Evolutionary conservation across 805 yeast genomes (phyloP).

Genomic region (Metschnikowia shivogae): DNA sequence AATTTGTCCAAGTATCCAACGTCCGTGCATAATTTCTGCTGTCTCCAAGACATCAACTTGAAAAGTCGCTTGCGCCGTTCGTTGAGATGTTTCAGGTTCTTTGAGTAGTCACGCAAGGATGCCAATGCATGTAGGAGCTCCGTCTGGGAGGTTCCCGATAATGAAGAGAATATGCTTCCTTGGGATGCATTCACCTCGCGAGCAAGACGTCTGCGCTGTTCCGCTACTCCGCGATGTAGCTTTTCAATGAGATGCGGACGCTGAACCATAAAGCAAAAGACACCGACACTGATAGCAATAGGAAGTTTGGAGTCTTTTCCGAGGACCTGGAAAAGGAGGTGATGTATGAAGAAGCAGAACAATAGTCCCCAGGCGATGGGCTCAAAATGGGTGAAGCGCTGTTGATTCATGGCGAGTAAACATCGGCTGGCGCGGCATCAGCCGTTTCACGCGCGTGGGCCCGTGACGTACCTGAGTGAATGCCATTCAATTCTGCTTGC

Average conservation of each 20-base stretch:
- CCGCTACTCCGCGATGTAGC: neutral
- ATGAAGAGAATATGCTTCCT: conserved; percentile 5
- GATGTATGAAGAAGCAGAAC: neutral
- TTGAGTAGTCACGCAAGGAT: conserved; percentile 45
- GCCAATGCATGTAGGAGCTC: conserved; percentile 41
- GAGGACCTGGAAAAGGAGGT: neutral
- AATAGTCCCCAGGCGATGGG: neutral
- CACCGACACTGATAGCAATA: neutral
- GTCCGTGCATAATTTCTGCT: conserved; percentile 49
- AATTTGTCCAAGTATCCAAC: conserved; percentile 56
- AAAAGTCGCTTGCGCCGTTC: conserved; percentile 41
- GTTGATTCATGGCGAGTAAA: neutral
- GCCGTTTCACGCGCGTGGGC: neutral
- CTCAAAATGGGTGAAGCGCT: neutral
- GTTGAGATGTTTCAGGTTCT: conserved; percentile 40
- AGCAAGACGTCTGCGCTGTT: neutral
- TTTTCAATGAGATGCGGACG: neutral
- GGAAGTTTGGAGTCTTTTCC: neutral
- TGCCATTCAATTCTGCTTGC: too few species aligned
- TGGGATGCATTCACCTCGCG: neutral
- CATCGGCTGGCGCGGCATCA: neutral
- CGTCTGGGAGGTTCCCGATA: conserved; percentile 20
- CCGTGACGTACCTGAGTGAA: too few species aligned
- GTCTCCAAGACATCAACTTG: conserved; percentile 49
- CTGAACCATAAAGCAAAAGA: neutral